A percentile compares a stretch with the other conserved stretches of the same genome.
phyloP scores from a whole-genome alignment of 1,284 basidiomycete genomes.

The Omphalotus olearius region DNA sequence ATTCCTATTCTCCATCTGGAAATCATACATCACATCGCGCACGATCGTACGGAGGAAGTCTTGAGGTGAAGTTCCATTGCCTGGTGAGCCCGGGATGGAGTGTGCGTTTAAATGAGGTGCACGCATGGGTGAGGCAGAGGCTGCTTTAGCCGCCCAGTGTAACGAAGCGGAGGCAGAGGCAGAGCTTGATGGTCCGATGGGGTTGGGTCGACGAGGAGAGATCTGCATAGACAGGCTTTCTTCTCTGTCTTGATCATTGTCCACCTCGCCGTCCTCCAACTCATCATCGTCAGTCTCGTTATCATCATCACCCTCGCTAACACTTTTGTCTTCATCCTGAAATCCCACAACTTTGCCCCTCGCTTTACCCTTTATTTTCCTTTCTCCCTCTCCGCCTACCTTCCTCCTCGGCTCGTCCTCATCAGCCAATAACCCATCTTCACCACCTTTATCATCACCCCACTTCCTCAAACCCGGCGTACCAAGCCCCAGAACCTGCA shows the following conservation, averaged over 20 bases:
- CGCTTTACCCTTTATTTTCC: slow-evolving; percentile 21
- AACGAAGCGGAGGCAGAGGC: background rate
- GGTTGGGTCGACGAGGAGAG: slow-evolving; percentile 47
- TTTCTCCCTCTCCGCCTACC: slow-evolving; percentile 19
- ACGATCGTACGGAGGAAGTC: slow-evolving; percentile 61
- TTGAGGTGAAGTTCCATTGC: slow-evolving; percentile 38
- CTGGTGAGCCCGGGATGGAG: slow-evolving; percentile 23
- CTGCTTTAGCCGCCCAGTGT: background rate
- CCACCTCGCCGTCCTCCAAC: slow-evolving; percentile 2
- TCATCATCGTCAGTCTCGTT: slow-evolving; percentile 19
- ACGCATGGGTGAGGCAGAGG: slow-evolving; percentile 1
- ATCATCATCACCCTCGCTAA: slow-evolving; percentile 15
- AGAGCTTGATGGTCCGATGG: slow-evolving; percentile 16
- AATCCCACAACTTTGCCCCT: slow-evolving; percentile 22
- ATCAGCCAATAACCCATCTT: slow-evolving; percentile 31
- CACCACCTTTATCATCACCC: slow-evolving; percentile 10
- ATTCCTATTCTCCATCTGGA: slow-evolving; percentile 57
- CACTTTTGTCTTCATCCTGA: background rate
- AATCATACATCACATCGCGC: slow-evolving; percentile 67
- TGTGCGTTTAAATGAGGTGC: slow-evolving; percentile 33
- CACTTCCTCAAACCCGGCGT: slow-evolving; percentile 40
- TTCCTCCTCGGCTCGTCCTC: slow-evolving; percentile 24
- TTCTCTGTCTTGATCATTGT: background rate
- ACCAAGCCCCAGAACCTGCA: slow-evolving; percentile 35
- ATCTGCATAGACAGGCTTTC: slow-evolving; percentile 49